Base-by-base conservation (phyloP, 2,329 filamentous ascomycete species). In the Colletotrichum tamarilloi region DNA sequence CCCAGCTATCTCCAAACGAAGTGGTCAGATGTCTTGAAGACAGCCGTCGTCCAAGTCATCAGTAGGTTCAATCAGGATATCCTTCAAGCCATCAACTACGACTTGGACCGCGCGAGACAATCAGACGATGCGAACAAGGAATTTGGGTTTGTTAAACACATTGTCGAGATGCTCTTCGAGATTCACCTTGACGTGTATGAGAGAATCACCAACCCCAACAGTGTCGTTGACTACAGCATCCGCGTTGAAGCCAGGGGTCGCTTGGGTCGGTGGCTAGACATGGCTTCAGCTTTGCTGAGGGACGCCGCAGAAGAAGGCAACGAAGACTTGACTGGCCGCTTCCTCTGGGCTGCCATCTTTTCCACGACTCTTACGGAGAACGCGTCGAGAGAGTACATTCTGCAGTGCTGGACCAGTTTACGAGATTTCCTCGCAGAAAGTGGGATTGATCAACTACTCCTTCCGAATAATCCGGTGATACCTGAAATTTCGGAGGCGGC, bases 401-500 rank as follows among this genome's bases (percentile, higher is more conserved):
- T 91, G 1, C 84, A 86, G 38, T 88, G 89, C 78, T 91, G 89
- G 89, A 87, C 87, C 52, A 90, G 88, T 46, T 80, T 91, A 19
- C 86, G 88, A 19, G 88, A 90, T 70, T 84, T 86, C 24, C 81
- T 91, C 28, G 77, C 80, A 5, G 81, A 84, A 1, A 83, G 84
- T 42, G 79, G 82, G 2, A 77, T 83, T 1, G 76, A 83, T 3
- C 83, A 86, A 0, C 89, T 94, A 14, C 85, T 87, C 42, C 85
- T 98, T 0, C 90, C 92, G 4, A 98, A 99, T 81, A 98, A 98
- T 79, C 89, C 91, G 1, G 89, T 95, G 24, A 97, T 99, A 92
- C 91, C 95, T 0, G 94, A 97, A 75, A 89, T 99, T 62, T 98
- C 96, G 0, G 84, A 91, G 2, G 88, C 89, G n/a, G 94, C 95